Evolutionary conservation across 495 filamentous ascomycete species (phyloP).

Genomic region (Penicillium canariense): DNA sequence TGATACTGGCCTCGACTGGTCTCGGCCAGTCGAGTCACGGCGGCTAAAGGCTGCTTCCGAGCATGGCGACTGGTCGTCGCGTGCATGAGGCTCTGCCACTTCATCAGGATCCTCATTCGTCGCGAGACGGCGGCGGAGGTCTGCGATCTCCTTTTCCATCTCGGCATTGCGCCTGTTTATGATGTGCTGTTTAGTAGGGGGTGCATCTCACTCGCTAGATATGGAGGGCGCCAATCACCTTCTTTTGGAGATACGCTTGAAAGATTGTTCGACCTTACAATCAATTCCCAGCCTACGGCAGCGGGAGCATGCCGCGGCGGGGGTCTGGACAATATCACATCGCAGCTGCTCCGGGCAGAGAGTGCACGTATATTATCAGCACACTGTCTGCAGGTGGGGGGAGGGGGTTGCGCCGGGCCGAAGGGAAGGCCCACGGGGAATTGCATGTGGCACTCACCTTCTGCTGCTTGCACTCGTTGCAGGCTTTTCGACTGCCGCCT

Average conservation of each 20-base stretch:
- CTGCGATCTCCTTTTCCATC: constrained; percentile 50
- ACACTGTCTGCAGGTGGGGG: background rate
- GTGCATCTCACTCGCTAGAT: background rate
- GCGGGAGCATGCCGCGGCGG: constrained; percentile 47
- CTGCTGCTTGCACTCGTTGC: constrained; percentile 52
- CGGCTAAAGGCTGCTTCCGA: constrained; percentile 40
- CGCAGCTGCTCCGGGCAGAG: constrained; percentile 25
- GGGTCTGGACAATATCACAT: constrained; percentile 49
- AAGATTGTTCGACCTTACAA: constrained; percentile 48
- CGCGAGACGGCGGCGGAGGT: constrained; percentile 45
- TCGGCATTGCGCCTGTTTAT: constrained; percentile 47
- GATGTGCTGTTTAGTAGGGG: constrained; percentile 9
- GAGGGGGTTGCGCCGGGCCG: background rate
- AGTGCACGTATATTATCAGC: constrained; percentile 1
- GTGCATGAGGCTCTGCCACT: constrained; percentile 27
- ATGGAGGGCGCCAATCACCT: constrained; percentile 25
- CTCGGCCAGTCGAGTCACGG: constrained; percentile 31
- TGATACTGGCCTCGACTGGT: constrained; percentile 35
- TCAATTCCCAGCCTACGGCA: constrained; percentile 46
- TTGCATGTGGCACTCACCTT: constrained; percentile 36
- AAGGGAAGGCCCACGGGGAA: constrained; percentile 2
- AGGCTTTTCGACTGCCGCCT: constrained; percentile 48
- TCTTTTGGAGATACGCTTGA: constrained; percentile 50
- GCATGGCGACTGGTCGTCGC: constrained; percentile 39
- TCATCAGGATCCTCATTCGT: constrained; percentile 30